Base-by-base conservation (phyloP, 768 basidiomycete species). In the Inosperma sp. region DNA sequence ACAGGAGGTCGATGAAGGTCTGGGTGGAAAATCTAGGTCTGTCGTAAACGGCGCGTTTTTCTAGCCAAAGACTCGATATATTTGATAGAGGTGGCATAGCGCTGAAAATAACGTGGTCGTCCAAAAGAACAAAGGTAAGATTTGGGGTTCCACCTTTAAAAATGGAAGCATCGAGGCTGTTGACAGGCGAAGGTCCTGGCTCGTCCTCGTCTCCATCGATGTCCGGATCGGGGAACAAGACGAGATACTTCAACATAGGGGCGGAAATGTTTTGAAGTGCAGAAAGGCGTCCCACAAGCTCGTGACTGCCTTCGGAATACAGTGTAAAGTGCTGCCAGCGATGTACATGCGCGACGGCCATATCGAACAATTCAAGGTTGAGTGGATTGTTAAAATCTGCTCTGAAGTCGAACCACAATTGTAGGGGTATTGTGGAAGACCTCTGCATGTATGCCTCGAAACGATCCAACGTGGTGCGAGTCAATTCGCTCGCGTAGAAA, bases 371-470 rank as follows among this genome's bases (percentile, higher is more conserved):
- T 3, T 12, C 29, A 35, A 45, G 22, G 21, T 49, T 50, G 22
- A 46, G 41, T 5, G 23, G 39, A 31, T 46, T 22, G 2, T 34
- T 10, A 9, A 17, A 14, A 8, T 16, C 23, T 1, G 19, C n/a
- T 30, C 39, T 51, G 31, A 62, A 58, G 12, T 59, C 55, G 25
- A 64, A 23, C 55, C 51, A 55, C 8, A 62, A 33, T 16, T 57
- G 58, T 23, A 64, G 19, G 4, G 47, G 52, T 16, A 51, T 52
- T 1, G 27, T 13, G 7, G 33, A 26, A 5, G 63, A 64, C 30
- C 63, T 50, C 33, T 62, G 29, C 14, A 62, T 31, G 33, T 61
- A 64, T 2, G 56, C 49, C 3, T 54, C 51, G n/a, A 64, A 54
- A 7, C 63, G 56, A 16, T 57, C 27, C 13, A 62, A 31, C 6